These are phyloP conservation scores for Fusarium mundagurra DNA, from an alignment of 2,329 filamentous ascomycete genomes.

Conservation along the genomic window DNA sequence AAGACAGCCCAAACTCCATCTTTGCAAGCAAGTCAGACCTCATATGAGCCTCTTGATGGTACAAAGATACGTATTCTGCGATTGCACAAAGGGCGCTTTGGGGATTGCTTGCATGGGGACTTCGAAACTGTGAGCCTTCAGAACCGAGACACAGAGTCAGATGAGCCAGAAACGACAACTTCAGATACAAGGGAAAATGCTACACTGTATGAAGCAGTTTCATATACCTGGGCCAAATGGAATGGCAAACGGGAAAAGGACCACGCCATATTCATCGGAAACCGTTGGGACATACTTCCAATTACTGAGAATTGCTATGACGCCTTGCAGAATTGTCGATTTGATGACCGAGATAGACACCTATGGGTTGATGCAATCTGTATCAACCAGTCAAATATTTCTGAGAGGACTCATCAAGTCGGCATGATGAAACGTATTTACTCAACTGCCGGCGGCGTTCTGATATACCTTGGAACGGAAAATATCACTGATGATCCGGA, in stretches of 20 bases:
- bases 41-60: background rate
- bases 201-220: background rate
- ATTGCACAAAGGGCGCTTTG: background rate
- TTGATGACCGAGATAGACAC: background rate
- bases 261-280: background rate
- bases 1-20: fast-evolving
- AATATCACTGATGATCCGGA: background rate
- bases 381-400: background rate
- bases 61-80: background rate
- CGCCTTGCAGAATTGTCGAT: background rate
- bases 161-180: background rate
- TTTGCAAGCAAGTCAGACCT: background rate
- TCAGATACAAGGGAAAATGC: fast-evolving
- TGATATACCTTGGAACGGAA: background rate
- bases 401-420: background rate
- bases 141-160: fast-evolving
- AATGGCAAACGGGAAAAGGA: background rate
- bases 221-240: background rate
- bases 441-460: background rate
- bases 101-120: background rate
- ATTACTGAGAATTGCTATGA: background rate
- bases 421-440: background rate
- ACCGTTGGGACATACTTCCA: background rate
- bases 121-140: background rate
- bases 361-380: background rate